Evolutionary conservation across 768 basidiomycete genomes (phyloP), one percentile per base, ranked within the genome.

Genomic region (Chalciporus chontae): DNA sequence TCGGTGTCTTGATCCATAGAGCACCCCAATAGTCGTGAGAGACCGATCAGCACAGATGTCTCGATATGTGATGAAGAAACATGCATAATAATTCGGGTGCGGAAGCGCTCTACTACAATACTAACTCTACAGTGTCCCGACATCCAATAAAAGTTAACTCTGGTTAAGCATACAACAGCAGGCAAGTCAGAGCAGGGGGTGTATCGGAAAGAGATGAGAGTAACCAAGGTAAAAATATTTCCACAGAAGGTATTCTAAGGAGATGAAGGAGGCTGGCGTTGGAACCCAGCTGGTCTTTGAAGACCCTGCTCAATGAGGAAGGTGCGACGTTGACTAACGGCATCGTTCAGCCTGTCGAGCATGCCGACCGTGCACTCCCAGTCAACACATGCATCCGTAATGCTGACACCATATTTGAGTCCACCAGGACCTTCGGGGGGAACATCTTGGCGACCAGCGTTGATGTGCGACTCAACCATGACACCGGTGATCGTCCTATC

Each of bases 401-500:
- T 94, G 54, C 84, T 87, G 47, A 94, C 81, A 46, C 90, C 90
- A 50, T 84, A 73, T 68, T 87, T 90, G 57, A 94, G 77, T 8
- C 65, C 78, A 15, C 70, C 56, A 0, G 87, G 85, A 7, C 93
- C 88, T 38, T 73, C 76, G 3, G 76, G 56, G 2, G 95, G 94
- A 13, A 95, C 88, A 58, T 93, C 88, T 72, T 99, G 95, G 52
- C 84, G 75, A 17, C 95, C 95, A 43, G 85, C 87, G 63, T 89
- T 86, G 70, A 99, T 85, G 68, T 97, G 88, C 11, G 87, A 90
- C 72, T 99, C 95, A 65, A 99, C 81, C 95, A 99, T 98, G 50
- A 97, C 92, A 40, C 95, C 95, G 5, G 90, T 90, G 69, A 99
- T 87, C 59, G 77, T 74, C 50, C 68, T 75, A 47, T 77, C 73